These are phyloP conservation scores for Ocimum tenuiflorum DNA, from an alignment of 257 asterid species.

Conservation along the genomic window DNA sequence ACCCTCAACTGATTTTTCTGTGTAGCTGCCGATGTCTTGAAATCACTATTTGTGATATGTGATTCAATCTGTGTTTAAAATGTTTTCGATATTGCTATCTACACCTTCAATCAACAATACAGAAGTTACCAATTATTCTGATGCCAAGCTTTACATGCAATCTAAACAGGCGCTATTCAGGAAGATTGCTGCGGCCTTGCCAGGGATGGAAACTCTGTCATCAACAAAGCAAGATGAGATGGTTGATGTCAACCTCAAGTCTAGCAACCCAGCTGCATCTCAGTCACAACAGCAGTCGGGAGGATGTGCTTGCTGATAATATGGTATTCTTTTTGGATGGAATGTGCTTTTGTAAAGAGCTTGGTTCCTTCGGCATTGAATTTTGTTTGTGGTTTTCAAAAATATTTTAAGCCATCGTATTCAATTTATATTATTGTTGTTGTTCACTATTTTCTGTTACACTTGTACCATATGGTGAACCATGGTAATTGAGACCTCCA, in stretches of 20 bases:
- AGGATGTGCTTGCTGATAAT: conserved; percentile 69
- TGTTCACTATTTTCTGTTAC: not conserved
- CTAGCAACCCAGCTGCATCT: conserved; percentile 50
- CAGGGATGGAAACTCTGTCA: conserved; percentile 74
- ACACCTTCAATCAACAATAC: not conserved
- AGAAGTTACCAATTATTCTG: not conserved
- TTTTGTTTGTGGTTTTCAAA: conserved; percentile 21
- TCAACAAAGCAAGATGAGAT: conserved; percentile 68
- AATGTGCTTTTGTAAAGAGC: conserved; percentile 23
- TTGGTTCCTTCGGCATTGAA: conserved; percentile 12
- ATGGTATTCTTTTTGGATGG: conserved; percentile 12
- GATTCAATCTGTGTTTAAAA: not conserved
- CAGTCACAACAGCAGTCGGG: conserved; percentile 67
- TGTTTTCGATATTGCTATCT: not conserved
- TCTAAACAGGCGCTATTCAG: conserved; percentile 54
- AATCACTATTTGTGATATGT: not conserved
- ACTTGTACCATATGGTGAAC: conserved; percentile 26
- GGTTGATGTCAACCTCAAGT: conserved; percentile 73
- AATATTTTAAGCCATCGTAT: conserved; percentile 17
- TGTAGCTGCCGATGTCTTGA: not conserved
- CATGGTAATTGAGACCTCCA: conserved; percentile 1
- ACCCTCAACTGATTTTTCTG: not conserved
- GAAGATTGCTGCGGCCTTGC: conserved; percentile 79
- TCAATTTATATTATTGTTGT: conserved; percentile 8
- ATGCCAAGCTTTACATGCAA: not conserved